A percentile compares a stretch with the other conserved stretches of the same genome.
Conservation (phyloP, 306 rosid genomes). For the Biancaea sappan region DNA sequence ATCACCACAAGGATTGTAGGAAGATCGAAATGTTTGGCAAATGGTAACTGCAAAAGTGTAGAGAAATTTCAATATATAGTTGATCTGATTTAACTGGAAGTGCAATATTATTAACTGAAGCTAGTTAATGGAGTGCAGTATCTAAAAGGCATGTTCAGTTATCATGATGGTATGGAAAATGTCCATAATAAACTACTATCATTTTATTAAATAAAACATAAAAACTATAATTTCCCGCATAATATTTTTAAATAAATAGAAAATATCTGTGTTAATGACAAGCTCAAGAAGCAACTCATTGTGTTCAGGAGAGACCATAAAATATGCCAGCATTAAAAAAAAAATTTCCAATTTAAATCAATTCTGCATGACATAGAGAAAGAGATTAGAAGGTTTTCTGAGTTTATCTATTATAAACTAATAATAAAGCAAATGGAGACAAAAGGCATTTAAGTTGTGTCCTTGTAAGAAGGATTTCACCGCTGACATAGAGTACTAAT, state of each 20-base stretch:
- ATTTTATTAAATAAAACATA: neutral
- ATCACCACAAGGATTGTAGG: conserved; percentile 21
- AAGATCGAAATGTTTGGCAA: conserved; percentile 5
- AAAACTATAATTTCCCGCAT: neutral
- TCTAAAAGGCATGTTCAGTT: conserved; percentile 2
- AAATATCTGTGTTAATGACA: neutral
- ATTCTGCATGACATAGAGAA: neutral
- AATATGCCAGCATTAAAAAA: conserved; percentile 11
- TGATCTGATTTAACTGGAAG: neutral
- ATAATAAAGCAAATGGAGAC: conserved; percentile 33
- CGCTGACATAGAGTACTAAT: conserved; percentile 6
- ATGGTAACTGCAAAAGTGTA: neutral
- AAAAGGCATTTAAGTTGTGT: conserved; percentile 15
- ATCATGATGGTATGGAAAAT: conserved; percentile 10
- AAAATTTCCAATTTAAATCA: neutral
- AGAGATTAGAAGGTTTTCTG: neutral
- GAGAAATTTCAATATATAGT: neutral
- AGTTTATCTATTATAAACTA: conserved; percentile 18
- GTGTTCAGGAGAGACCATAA: conserved; percentile 4
- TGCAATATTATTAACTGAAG: too few relatives aligned
- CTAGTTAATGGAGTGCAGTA: conserved; percentile 18
- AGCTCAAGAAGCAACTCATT: conserved; percentile 4
- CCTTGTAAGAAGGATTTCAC: conserved; percentile 57
- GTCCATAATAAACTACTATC: neutral
- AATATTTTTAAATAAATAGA: neutral